Conservation (phyloP, 2,329 filamentous ascomycete species). For the Apiospora hydei region DNA sequence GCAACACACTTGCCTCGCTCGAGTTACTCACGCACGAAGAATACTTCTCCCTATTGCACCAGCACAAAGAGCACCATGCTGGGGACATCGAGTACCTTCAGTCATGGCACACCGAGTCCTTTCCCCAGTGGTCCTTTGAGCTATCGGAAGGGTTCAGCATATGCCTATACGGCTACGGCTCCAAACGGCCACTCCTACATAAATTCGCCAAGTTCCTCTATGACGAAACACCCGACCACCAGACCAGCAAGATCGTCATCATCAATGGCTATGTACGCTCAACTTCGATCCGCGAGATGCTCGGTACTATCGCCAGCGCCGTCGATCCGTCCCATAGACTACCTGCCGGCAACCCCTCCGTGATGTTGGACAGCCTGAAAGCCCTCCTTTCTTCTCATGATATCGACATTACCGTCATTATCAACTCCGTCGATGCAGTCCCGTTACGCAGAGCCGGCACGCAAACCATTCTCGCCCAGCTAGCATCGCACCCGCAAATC, state of each 20-base stretch:
- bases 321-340: slow-evolving; percentile 59
- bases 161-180: slow-evolving; percentile 92
- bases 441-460: slow-evolving; percentile 74
- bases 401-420: slow-evolving; percentile 68
- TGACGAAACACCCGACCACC: slow-evolving; percentile 46
- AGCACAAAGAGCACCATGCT: slow-evolving; percentile 72
- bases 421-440: slow-evolving; percentile 87
- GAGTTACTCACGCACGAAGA: slow-evolving; percentile 88
- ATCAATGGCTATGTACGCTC: slow-evolving; percentile 84
- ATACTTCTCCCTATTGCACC: slow-evolving; percentile 76
- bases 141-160: slow-evolving; percentile 85
- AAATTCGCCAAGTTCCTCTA: slow-evolving; percentile 78
- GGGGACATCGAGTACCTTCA: slow-evolving; percentile 75
- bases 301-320: slow-evolving; percentile 72
- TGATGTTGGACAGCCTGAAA: slow-evolving; percentile 73
- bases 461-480: slow-evolving; percentile 77
- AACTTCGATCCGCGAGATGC: slow-evolving; percentile 71
- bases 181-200: slow-evolving; percentile 78
- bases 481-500: slow-evolving; percentile 77
- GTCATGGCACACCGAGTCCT: slow-evolving; percentile 79
- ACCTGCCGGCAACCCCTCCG: slow-evolving; percentile 68
- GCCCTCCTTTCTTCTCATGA: slow-evolving; percentile 62
- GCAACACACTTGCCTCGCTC: slow-evolving; percentile 80
- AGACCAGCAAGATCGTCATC: slow-evolving; percentile 72
- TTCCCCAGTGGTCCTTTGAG: slow-evolving; percentile 93